phyloP scores from a whole-genome alignment of 805 yeast genomes.

The Monosporozyma unispora region DNA sequence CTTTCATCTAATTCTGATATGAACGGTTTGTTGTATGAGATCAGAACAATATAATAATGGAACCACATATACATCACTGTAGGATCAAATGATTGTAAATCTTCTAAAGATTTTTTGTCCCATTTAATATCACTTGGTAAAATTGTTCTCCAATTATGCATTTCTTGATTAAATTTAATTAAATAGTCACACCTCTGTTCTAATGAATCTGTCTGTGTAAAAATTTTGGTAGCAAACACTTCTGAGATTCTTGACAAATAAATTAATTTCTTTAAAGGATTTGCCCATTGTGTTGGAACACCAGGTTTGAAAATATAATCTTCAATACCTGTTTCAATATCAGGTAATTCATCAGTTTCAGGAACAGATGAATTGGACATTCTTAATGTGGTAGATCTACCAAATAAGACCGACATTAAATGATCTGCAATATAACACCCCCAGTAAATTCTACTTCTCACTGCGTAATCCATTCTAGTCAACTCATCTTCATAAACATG shows the following conservation, averaged over 20 bases:
- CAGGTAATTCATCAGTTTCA: conserved; percentile 48
- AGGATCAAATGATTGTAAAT: conserved; percentile 37
- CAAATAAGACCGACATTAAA: conserved; percentile 44
- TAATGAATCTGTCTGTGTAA: conserved; percentile 20
- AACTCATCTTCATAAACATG: conserved; percentile 31
- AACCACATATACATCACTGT: conserved; percentile 40
- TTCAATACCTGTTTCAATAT: conserved; percentile 46
- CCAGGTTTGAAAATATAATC: conserved; percentile 37
- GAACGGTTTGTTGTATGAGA: conserved; percentile 51
- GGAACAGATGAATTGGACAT: conserved; percentile 49
- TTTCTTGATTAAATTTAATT: conserved; percentile 37
- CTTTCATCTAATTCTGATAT: conserved; percentile 24
- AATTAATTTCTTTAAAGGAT: conserved; percentile 32
- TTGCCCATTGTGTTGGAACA: conserved; percentile 16
- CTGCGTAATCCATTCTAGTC: conserved; percentile 40
- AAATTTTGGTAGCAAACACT: conserved; percentile 22
- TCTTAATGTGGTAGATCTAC: conserved; percentile 45
- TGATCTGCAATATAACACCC: conserved; percentile 55
- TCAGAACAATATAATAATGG: conserved; percentile 45
- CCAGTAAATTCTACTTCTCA: conserved; percentile 52
- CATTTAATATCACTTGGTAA: conserved; percentile 40
- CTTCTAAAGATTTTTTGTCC: conserved; percentile 32
- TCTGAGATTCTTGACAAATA: conserved; percentile 31
- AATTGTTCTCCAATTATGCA: conserved; percentile 38
- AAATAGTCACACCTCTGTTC: conserved; percentile 31